These are phyloP conservation scores for Calocybe gangraenosa DNA, from an alignment of 768 basidiomycete genomes.

Conservation along the genomic window DNA sequence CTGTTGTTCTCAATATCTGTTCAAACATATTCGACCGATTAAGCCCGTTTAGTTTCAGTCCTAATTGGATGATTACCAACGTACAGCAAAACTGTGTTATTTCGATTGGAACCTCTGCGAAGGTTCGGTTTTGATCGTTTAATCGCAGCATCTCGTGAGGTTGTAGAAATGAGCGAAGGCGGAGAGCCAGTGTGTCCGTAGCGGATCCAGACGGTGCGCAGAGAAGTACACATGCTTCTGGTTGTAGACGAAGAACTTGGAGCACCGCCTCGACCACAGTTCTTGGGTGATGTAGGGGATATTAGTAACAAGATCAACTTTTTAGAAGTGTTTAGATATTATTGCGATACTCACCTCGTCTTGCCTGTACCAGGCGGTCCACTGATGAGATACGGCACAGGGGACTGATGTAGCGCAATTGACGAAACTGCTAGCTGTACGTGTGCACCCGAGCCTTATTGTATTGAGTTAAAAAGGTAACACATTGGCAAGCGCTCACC, in stretches of 20 bases:
- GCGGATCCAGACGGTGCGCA: slow-evolving; percentile 51
- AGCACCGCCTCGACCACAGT: slow-evolving; percentile 47
- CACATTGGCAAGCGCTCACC: slow-evolving; percentile 20
- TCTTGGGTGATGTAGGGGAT: slow-evolving; percentile 20
- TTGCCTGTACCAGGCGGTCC: slow-evolving; percentile 53
- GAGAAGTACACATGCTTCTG: slow-evolving; percentile 43
- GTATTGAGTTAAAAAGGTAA: background rate
- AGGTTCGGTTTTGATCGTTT: slow-evolving; percentile 45
- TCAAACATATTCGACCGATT: background rate
- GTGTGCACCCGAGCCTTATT: background rate
- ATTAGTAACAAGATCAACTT: too few species aligned
- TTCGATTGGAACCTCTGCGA: slow-evolving; percentile 43
- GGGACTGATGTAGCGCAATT: slow-evolving; percentile 37
- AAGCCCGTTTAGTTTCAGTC: background rate
- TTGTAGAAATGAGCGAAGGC: slow-evolving; percentile 32
- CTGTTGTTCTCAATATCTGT: slow-evolving; percentile 43
- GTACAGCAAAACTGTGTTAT: slow-evolving; percentile 45
- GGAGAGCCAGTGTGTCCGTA: slow-evolving; percentile 42
- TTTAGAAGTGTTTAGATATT: too few species aligned
- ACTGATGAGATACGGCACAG: slow-evolving; percentile 44
- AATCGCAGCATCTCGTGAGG: slow-evolving; percentile 44
- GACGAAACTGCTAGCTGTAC: slow-evolving; percentile 37
- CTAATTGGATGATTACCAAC: slow-evolving; percentile 9
- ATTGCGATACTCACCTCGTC: slow-evolving; percentile 31
- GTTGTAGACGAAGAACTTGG: slow-evolving; percentile 43